Base-by-base conservation (phyloP, 441 rosid species). In the Raphanus hybrid region DNA sequence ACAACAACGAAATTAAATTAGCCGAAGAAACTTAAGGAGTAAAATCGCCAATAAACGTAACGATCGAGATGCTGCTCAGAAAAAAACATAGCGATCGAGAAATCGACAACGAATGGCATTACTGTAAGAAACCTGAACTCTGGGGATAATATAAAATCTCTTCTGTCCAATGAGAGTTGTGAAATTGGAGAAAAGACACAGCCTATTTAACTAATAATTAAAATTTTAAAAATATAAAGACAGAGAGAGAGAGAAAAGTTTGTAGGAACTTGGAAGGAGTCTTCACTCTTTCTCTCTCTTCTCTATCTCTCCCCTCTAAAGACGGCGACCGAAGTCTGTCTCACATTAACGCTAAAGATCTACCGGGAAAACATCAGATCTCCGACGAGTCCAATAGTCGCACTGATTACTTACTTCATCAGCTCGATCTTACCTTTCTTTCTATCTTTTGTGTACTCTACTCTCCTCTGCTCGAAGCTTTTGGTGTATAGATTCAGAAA, bases 21-120 rank as follows among this genome's bases (percentile, higher is more conserved):
- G 52, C 57, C 57, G 9, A 2, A 26, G 6, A 23, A 59, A 59
- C 27, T 8, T 41, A 10, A 35, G 6, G 43, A 48, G 15, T 58
- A 58, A 1, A 67, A 57, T 57, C 16, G 78, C 39, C 9, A 35
- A 35, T 35, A 35, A 32, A 32, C 35, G 0, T 32, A 41, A 16
- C 26, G 26, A 23, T 23, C 26, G 26, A 23, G 26, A 23, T 23
- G 26, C 26, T 23, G 26, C 26, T 23, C 26, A 23, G n/a, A n/a
- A n/a, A n/a, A n/a, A n/a, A n/a, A n/a, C 26, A 23, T 23, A 23
- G 26, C 1, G 9, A 11, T 3, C 3, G 10, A 74, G 65, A 75
- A 68, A 45, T 3, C 18, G 79, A 75, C 79, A 76, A 75, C 26
- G 1, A 63, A 29, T 55, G 75, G 70, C 50, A 70, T 15, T 4